These are phyloP conservation scores for Lactarius hengduanensis DNA, from an alignment of 768 basidiomycete genomes.

Conservation along the genomic window DNA sequence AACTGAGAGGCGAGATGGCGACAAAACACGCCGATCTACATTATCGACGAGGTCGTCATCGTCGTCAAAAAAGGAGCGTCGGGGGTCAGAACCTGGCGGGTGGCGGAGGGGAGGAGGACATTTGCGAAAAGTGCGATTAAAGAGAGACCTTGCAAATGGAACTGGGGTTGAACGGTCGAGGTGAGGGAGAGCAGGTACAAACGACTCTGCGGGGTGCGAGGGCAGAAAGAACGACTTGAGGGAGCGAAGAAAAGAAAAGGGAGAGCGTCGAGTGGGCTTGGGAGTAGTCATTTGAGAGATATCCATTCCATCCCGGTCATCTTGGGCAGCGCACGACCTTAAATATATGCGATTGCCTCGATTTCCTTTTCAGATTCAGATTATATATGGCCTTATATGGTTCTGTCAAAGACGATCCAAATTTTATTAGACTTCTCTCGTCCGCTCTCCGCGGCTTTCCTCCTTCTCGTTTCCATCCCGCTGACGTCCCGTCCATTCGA, in stretches of 20 bases:
- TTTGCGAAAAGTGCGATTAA: conserved; percentile 3
- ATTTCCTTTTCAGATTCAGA: neutral
- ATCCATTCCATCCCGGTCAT: neutral
- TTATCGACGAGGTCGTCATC: conserved; percentile 1
- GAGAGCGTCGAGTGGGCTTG: neutral
- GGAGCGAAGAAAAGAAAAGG: conserved; percentile 16
- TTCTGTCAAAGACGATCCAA: neutral
- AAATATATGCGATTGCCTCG: neutral
- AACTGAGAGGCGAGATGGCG: neutral
- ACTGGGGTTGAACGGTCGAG: neutral
- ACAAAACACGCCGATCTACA: neutral
- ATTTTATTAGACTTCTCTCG: conserved; percentile 1
- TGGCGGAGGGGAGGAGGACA: neutral
- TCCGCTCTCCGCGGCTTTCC: neutral
- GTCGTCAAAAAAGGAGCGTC: conserved; percentile 19
- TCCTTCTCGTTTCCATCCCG: neutral
- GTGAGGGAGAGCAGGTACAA: conserved; percentile 5
- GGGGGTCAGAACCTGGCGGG: neutral
- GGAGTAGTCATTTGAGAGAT: neutral
- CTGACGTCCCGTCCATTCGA: neutral
- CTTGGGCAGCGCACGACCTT: neutral
- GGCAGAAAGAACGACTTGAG: conserved; percentile 5
- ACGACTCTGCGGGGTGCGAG: neutral
- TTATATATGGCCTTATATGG: neutral
- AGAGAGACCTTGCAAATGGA: conserved; percentile 1